Evolutionary conservation across 1,284 basidiomycete species (phyloP), one percentile per base, ranked within the genome.

Genomic region (Sanghuangporus baumii): DNA sequence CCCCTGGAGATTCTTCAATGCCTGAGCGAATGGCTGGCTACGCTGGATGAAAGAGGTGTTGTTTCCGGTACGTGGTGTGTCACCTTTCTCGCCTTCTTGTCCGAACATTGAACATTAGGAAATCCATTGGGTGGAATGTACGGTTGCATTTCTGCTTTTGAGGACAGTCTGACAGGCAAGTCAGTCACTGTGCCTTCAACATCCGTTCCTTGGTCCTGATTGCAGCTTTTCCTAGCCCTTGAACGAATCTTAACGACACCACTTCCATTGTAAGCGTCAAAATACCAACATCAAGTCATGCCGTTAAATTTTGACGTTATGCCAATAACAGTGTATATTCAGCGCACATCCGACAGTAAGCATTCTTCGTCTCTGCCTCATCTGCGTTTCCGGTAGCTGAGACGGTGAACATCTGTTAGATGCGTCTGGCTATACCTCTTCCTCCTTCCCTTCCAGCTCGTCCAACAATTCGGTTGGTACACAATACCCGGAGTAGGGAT

Each of bases 361-460:
- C 62, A 16, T 62, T 66, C 52, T 7, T 34, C 36, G 51, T 0
- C 26, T 48, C 38, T 43, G n/a, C 41, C 43, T n/a, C 43, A 46
- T n/a, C 43, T 6, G 48, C 31, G 37, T 57, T 4, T 5, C 31
- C n/a, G 52, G 37, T 16, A 26, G 9, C 16, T 11, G 31, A 54
- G 37, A 11, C 16, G 58, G 40, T 60, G 5, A 38, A 34, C 20
- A 52, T 11, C 65, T 8, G 6, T 1, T n/a, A 85, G 84, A 70
- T 86, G 84, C 46, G 82, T 87, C 31, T 87, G 84, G 85, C 71
- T 87, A 16, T 88, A 87, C 70, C 78, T 87, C 2, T 85, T 88
- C 73, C 84, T 86, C 71, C 75, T 88, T 1, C 86, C 85, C 0
- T 87, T 88, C 76, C 86, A 88, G 70, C 78, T 87, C 16, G 79